phyloP scores from a whole-genome alignment of 1,139 yeast genomes.

The Hemisphaericaspora lyxosophila region DNA sequence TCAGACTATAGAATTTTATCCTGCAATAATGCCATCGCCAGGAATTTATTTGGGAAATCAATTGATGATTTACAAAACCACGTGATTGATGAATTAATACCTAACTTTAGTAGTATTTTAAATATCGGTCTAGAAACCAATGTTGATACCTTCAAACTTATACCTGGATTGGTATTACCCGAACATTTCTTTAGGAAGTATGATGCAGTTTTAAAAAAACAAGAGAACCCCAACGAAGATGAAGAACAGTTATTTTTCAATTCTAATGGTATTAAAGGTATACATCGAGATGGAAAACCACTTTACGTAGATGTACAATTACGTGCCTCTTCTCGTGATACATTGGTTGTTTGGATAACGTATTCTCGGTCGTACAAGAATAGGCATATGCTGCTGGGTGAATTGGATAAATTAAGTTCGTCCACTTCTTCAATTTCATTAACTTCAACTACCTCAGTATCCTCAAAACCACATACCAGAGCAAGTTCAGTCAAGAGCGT shows the following conservation, averaged over 20 bases:
- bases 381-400: slow-evolving; percentile 17
- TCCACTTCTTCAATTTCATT: slow-evolving; percentile 19
- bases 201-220: slow-evolving; percentile 29
- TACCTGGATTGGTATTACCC: slow-evolving; percentile 68
- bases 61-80: slow-evolving; percentile 48
- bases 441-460: slow-evolving; percentile 10
- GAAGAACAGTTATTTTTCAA: slow-evolving; percentile 52
- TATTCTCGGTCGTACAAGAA: slow-evolving; percentile 55
- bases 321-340: slow-evolving; percentile 61
- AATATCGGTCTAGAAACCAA: slow-evolving; percentile 45
- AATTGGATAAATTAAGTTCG: slow-evolving; percentile 26
- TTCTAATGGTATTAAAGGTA: slow-evolving; percentile 66
- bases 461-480: slow-evolving; percentile 10
- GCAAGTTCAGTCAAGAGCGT: slow-evolving; percentile 17
- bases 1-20: slow-evolving; percentile 49
- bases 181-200: slow-evolving; percentile 83
- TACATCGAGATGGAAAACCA: slow-evolving; percentile 66
- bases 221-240: slow-evolving; percentile 13
- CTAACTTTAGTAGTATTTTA: slow-evolving; percentile 60
- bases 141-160: slow-evolving; percentile 34
- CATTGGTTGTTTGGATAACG: slow-evolving; percentile 82
- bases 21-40: slow-evolving; percentile 76
- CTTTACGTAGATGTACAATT: slow-evolving; percentile 77
- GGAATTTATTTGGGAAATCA: slow-evolving; percentile 72
- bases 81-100: slow-evolving; percentile 59